Percentiles rank a stretch among this genome's conserved stretches.
Conservation (phyloP, 1,284 basidiomycete genomes). For the Ceratobasidium theobromae region DNA sequence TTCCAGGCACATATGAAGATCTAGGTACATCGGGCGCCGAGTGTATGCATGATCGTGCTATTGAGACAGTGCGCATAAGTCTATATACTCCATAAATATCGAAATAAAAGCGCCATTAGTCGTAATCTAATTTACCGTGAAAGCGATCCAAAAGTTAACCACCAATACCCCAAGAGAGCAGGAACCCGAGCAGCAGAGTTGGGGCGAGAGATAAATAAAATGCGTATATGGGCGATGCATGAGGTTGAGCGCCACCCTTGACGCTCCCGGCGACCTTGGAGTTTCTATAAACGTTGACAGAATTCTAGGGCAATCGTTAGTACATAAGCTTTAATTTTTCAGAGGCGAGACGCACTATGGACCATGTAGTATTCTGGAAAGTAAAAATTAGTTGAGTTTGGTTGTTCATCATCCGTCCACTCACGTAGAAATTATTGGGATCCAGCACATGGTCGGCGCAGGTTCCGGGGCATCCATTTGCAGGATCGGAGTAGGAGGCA, state of each 20-base stretch:
- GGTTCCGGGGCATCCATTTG: conserved; percentile 71
- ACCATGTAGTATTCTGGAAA: conserved; percentile 29
- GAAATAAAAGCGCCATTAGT: conserved; percentile 8
- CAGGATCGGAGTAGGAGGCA: conserved; percentile 59
- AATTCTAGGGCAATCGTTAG: conserved; percentile 5
- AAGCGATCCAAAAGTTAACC: neutral
- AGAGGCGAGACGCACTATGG: conserved; percentile 17
- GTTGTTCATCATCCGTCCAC: neutral
- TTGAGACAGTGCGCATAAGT: neutral
- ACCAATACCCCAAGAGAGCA: neutral
- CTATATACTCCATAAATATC: conserved; percentile 30
- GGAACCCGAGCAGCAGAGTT: neutral
- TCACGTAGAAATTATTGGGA: conserved; percentile 54
- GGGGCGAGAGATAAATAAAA: neutral
- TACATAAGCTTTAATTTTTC: neutral
- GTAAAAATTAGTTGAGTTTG: neutral
- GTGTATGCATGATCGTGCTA: neutral
- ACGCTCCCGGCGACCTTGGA: conserved; percentile 17
- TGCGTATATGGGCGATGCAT: neutral
- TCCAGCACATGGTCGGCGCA: conserved; percentile 64
- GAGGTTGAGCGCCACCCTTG: neutral
- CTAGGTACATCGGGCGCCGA: no score
- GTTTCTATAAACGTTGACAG: conserved; percentile 28
- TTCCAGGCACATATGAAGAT: no score
- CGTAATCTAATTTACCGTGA: neutral